Base-by-base conservation (phyloP, 2,329 filamentous ascomycete species). In the Colletotrichum sp. region DNA sequence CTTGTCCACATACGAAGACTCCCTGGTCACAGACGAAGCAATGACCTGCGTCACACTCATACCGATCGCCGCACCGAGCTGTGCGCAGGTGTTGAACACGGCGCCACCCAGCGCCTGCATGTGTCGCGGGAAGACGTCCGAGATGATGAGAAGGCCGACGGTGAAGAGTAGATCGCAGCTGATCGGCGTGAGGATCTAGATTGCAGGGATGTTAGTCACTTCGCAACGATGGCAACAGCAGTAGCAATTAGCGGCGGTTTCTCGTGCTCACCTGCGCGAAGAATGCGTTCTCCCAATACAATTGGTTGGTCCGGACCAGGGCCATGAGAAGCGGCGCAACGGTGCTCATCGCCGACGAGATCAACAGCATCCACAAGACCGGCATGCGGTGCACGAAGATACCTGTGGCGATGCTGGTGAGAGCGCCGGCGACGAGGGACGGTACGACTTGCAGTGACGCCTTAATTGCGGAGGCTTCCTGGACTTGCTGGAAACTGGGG, bases 41-140 rank as follows among this genome's bases (percentile, higher is more conserved):
- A 90, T 85, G 2, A 89, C 85, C 69, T 88, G 87, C 71, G 88
- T 84, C 2, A 89, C 78, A 1, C 88, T 89, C 8, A 92, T 79
- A 0, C 89, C 90, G 1, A 92, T 83, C 0, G 88, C 86, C 10
- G 85, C 89, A 0, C 91, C 91, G 71, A 93, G 89, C 71, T 92
- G 90, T 0, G 87, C 86, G 3, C 90, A 85, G 2, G 89, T 91
- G 68, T 90, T 92, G 81, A 92, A 93, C 0, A 93, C 89, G 0
- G 88, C 91, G 0, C 91, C 91, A 0, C 90, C 91, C 0, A 93
- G 84, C 0, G 88, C 90, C 73, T 93, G 91, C 4, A 86, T 89
- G 18, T 89, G 83, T 0, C 85, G 81, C 0, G 90, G 89, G 74
- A 92, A 92, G 0, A 86, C 87, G 28, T 90, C 87, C 1, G 88